Base-by-base conservation (phyloP, 2,329 filamentous ascomycete species). In the Aspergillus sclerotialis region DNA sequence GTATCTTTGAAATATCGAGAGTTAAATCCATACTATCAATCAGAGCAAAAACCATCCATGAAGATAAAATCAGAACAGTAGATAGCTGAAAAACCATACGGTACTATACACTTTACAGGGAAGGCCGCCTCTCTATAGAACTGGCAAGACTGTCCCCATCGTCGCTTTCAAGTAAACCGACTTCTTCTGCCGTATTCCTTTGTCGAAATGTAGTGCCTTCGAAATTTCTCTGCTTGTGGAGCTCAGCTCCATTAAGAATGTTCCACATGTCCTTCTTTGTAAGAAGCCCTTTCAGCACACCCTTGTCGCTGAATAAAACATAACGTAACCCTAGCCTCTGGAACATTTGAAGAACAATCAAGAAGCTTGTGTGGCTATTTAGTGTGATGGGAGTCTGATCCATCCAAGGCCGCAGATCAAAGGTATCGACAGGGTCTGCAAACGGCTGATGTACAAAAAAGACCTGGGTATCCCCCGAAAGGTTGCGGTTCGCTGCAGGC, bases 201-300 rank as follows among this genome's bases (percentile, higher is more conserved):
- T 55, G 48, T 19, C 46, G 39, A 28, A 55, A 55, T 4, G 48
- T 37, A 28, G 44, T 45, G 5, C 51, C 48, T 28, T 46, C 52
- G 13, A 60, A 42, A n/a, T 46, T 50, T 26, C 60, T 53, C 35
- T 50, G 48, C 24, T 51, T 46, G 17, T 46, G 46, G 33, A 80
- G 76, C 44, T 82, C 80, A 7, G 78, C 79, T 27, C 82, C 85
- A 55, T 94, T 87, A 29, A 96, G 70, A 25, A 96, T 80, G 59
- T 86, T 89, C 85, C 89, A 96, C 21, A 94, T 81, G 63, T 98
- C 92, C 68, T 98, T 98, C 69, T 96, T 96, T 13, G 92, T 98
- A 47, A 96, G 67, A 30, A 98, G 61, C 0, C 92, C 92, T 58
- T 86, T 80, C 25, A 98, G 65, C 32, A 77, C 76, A 13, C 92